phyloP scores from a whole-genome alignment of 2,329 filamentous ascomycete genomes.

The Colletotrichum viniferum region DNA sequence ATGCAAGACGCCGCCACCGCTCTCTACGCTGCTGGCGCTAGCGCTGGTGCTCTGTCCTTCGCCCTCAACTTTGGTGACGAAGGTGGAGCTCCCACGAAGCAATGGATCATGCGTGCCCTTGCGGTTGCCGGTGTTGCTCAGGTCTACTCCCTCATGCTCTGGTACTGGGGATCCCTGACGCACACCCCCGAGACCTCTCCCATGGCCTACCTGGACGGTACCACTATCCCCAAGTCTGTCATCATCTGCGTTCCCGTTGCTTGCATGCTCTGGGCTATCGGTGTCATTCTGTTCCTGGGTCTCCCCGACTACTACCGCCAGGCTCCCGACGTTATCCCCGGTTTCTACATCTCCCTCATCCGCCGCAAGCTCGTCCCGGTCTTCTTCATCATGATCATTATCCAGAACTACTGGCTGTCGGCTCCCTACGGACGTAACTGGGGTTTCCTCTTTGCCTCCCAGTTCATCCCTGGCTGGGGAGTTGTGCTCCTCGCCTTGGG shows the following conservation, averaged over 20 bases:
- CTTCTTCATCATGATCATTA: conserved; percentile 67
- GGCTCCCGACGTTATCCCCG: conserved; percentile 65
- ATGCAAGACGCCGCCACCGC: conserved; percentile 66
- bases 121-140: conserved; percentile 71
- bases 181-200: conserved; percentile 16
- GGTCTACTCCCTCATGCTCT: conserved; percentile 66
- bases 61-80: conserved; percentile 71
- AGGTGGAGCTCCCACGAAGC: conserved; percentile 64
- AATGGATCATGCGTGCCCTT: conserved; percentile 71
- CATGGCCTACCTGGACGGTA: conserved; percentile 31
- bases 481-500: conserved; percentile 60
- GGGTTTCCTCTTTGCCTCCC: conserved; percentile 65
- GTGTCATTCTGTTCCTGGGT: conserved; percentile 60
- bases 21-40: conserved; percentile 65
- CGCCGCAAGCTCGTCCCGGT: conserved; percentile 69
- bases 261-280: conserved; percentile 60
- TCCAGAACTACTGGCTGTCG: conserved; percentile 72
- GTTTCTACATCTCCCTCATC: conserved; percentile 66
- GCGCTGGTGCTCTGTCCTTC: conserved; percentile 69
- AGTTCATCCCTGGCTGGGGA: conserved; percentile 59
- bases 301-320: conserved; percentile 71
- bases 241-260: conserved; percentile 64
- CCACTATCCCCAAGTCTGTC: conserved; percentile 28
- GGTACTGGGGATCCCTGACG: conserved; percentile 62
- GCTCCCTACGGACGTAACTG: conserved; percentile 71